Evolutionary conservation across 495 filamentous ascomycete species (phyloP), one percentile per base, ranked within the genome.

Genomic region (Penicillium nucicola): DNA sequence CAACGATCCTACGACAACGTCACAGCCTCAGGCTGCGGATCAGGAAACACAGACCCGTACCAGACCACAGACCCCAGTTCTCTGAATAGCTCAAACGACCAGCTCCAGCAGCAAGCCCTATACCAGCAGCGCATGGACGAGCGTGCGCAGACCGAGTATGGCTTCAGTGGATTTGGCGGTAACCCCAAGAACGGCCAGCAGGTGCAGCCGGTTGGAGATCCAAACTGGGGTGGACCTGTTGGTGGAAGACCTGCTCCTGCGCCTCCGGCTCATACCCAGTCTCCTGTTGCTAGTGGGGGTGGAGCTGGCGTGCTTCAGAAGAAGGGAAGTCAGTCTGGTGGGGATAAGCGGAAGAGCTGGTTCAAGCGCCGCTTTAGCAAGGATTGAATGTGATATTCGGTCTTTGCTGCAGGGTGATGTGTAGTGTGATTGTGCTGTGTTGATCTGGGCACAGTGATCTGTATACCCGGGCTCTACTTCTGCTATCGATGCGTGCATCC

Each of bases 51-150:
- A 37, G 88, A 93, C 36, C 81, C 83, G 13, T 83, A 79, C n/a
- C 89, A 90, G 61, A 86, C 84, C 36, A 95, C 89, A 28, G 89
- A 96, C 55, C 91, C 90, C 1, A 95, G 87, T 65, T 93, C 89
- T 50, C 84, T 95, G 51, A 95, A 95, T 69, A 95, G 88, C 70
- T 95, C 89, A 4, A 78, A 92, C 46, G 89, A 96, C 54, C 84
- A 88, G 42, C 69, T 84, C 19, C 77, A 81, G 36, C 79, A 84
- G 45, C 70, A 77, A 9, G 48, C 39, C 23, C 72, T 82, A 43
- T 64, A 68, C 33, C 57, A 64, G 57, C 66, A 66, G 53, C 67
- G 62, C 8, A 50, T 61, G 2, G 58, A 71, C 3, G 79, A 84
- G 59, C 70, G 68, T n/a, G 74, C 78, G 11, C 62, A 72, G 5